These are phyloP conservation scores for Xerocomus brunneocitrinus DNA, from an alignment of 768 basidiomycete species.

Conservation along the genomic window DNA sequence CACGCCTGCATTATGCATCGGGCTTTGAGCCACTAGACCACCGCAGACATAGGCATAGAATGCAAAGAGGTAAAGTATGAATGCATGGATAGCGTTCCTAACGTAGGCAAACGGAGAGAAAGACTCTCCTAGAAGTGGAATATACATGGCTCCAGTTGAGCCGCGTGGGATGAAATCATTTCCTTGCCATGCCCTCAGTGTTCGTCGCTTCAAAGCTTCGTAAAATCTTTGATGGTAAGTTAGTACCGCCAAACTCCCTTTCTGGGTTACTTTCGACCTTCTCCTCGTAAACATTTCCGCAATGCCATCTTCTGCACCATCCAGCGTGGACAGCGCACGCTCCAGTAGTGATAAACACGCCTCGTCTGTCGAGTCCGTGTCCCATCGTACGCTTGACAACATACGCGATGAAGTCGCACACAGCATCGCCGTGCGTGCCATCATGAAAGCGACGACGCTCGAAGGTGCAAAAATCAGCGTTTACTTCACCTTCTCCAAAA, in stretches of 20 bases:
- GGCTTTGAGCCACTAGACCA: constrained; percentile 21
- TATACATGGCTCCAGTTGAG: constrained; percentile 13
- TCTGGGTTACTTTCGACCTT: too few relatives aligned
- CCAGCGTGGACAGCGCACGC: constrained; percentile 14
- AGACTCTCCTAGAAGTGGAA: constrained; percentile 16
- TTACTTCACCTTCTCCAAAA: constrained; percentile 53
- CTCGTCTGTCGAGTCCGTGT: constrained; percentile 3
- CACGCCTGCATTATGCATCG: not conserved
- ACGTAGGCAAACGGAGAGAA: constrained; percentile 21
- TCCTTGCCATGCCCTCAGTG: too few relatives aligned
- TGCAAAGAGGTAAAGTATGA: constrained; percentile 41
- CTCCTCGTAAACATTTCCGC: too few relatives aligned
- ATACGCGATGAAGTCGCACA: constrained; percentile 57
- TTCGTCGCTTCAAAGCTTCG: too few relatives aligned
- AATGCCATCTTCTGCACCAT: constrained; percentile 28
- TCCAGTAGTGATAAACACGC: not conserved
- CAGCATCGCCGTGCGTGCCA: constrained; percentile 50
- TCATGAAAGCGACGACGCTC: constrained; percentile 44
- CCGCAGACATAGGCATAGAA: constrained; percentile 36
- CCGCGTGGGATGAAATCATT: too few relatives aligned
- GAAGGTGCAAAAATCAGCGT: constrained; percentile 61
- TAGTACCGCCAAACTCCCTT: too few relatives aligned
- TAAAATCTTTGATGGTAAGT: too few relatives aligned
- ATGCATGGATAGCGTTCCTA: constrained; percentile 36
- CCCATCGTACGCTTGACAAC: constrained; percentile 49